Conservation (phyloP, 139 green algal species). For the Chlamydomonas asymmetrica region DNA sequence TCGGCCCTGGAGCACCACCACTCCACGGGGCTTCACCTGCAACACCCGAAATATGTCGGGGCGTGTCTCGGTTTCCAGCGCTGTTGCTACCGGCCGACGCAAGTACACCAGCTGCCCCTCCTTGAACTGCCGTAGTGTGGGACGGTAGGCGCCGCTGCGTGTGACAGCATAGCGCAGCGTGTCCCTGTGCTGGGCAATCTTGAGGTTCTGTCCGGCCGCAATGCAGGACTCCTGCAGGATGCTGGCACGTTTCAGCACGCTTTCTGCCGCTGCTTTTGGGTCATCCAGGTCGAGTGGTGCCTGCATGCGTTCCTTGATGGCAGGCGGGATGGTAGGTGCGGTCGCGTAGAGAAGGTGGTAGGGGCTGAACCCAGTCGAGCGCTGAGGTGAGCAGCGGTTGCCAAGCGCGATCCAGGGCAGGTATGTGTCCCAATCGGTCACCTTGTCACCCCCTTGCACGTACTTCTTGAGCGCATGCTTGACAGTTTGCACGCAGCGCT, state of each 20-base stretch:
- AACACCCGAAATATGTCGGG: constrained; percentile 2
- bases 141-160: constrained; percentile 6
- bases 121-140: background rate
- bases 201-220: constrained; percentile 4
- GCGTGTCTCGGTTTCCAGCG: constrained; percentile 3
- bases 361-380: background rate
- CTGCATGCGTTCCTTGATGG: background rate
- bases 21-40: background rate
- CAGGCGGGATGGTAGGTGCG: constrained; percentile 5
- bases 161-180: constrained; percentile 4
- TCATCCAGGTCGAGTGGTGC: constrained; percentile 9
- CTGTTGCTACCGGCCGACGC: background rate
- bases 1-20: constrained; percentile 2
- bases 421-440: background rate
- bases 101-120: constrained; percentile 28
- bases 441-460: background rate
- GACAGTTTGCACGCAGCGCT: constrained; percentile 21
- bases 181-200: constrained; percentile 37
- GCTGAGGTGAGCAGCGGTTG: constrained; percentile 23
- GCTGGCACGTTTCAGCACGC: background rate
- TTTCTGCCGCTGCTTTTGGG: background rate
- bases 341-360: constrained; percentile 28
- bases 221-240: background rate
- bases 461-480: constrained; percentile 2
- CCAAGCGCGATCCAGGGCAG: constrained; percentile 18